phyloP scores from a whole-genome alignment of 805 yeast genomes.

The Cyberlindnera sargentensis region DNA sequence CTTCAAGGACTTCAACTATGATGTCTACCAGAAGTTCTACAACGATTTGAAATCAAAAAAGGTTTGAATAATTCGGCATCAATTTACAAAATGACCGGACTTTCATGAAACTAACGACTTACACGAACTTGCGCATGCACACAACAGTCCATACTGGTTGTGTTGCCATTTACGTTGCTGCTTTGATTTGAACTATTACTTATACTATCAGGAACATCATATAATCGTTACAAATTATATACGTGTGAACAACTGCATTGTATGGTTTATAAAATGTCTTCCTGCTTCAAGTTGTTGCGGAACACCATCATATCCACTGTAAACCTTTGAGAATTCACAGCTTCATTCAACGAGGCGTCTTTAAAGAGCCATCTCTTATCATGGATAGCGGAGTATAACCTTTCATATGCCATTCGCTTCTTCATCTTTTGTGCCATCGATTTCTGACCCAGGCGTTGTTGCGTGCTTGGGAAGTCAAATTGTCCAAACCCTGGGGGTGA shows the following conservation, averaged over 20 bases:
- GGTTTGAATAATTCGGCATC: not conserved
- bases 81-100: no score
- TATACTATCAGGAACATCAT: not conserved
- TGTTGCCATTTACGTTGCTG: no score
- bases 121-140: conserved; percentile 1
- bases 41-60: conserved; percentile 19
- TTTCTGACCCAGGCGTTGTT: conserved; percentile 36
- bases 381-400: conserved; percentile 38
- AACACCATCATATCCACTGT: conserved; percentile 23
- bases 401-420: conserved; percentile 32
- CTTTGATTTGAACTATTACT: not conserved
- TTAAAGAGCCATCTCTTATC: conserved; percentile 40
- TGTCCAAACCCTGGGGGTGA: conserved; percentile 57
- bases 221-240: no score
- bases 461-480: conserved; percentile 54
- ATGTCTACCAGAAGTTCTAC: conserved; percentile 36
- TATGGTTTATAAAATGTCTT: not conserved
- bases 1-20: conserved; percentile 47
- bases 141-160: no score
- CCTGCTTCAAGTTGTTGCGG: conserved; percentile 10
- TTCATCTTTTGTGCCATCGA: conserved; percentile 28
- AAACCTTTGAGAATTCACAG: conserved; percentile 27
- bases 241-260: not conserved
- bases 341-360: conserved; percentile 31
- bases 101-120: conserved; percentile 1